Percentiles rank a stretch among this genome's conserved stretches.
Evolutionary conservation across 139 green algal species (phyloP).

Genomic region (Dunaliella primolecta): DNA sequence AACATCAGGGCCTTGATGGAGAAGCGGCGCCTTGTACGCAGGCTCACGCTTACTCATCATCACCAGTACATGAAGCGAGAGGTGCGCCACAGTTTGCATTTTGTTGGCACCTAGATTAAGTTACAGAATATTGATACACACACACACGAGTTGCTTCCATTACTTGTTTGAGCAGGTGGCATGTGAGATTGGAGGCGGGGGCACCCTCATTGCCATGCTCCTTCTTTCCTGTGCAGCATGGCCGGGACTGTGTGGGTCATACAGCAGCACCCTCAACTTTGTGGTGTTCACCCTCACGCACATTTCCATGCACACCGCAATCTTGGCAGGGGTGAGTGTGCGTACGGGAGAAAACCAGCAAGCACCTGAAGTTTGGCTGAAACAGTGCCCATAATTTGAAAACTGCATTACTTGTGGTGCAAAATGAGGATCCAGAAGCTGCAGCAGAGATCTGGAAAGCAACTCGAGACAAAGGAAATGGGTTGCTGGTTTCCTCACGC

Average conservation of each 20-base stretch:
- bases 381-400: no score
- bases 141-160: background rate
- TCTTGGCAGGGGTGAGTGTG: conserved; percentile 13
- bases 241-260: background rate
- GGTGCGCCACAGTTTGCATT: background rate
- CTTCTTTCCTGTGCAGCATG: background rate
- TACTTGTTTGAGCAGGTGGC: background rate
- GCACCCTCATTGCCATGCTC: background rate
- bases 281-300: conserved; percentile 26
- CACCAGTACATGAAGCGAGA: conserved; percentile 21
- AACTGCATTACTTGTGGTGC: no score
- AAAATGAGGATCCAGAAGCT: no score
- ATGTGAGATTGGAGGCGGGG: conserved; percentile 3
- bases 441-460: no score
- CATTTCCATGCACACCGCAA: conserved; percentile 25
- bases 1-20: conserved; percentile 24
- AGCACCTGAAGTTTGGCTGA: no score
- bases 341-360: no score
- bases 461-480: no score
- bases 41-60: conserved; percentile 29
- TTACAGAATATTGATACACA: background rate
- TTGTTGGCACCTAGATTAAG: background rate
- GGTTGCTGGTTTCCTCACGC: no score
- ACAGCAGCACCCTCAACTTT: conserved; percentile 2
- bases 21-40: conserved; percentile 34